Evolutionary conservation across 805 yeast species (phyloP), one percentile per base, ranked within the genome.

Genomic region (Yarrowia deformans): DNA sequence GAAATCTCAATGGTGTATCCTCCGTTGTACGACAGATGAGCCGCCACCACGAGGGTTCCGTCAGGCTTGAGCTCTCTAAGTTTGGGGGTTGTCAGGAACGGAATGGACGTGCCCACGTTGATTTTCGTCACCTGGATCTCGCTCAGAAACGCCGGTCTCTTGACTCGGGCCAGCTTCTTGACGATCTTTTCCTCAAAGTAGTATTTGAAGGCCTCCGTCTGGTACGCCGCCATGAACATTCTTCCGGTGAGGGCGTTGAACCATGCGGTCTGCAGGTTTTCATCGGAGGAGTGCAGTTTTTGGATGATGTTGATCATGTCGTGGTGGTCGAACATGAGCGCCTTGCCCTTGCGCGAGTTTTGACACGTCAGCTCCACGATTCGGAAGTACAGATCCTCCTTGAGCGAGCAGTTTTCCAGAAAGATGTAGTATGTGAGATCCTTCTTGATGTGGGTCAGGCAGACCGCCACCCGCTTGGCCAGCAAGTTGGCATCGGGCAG

Each of bases 321-420:
- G 2, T 83, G 80, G 0, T 96, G 90, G 46, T 84, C 84, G 74
- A 87, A 88, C 75, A 90, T 91, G 39, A 60, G 66, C 4, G 66
- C 19, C 7, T 43, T 43, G 8, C 66, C 66, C 46, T 90, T 80
- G 0, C 97, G 86, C 70, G 84, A 84, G 39, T 48, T 63, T 18
- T 48, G 56, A 14, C 56, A 48, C 18, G 68, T 63, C 14, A 39
- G 56, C 55, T 48, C 56, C n/a, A 94, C 82, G 68, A 95, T 81
- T 0, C 91, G 88, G 78, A 92, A 93, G 76, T 94, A 95, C 90
- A 97, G 88, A 76, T 94, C 97, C 77, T 95, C 99, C 75, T 94
- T 94, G 58, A 89, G 93, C 69, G 84, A 84, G 72, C 93, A 91
- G 61, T 87, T 84, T 73, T 92, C 97, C 34, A 66, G 29, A 34